These are phyloP conservation scores for Eucommia ulmoides DNA, from an alignment of 257 asterid species.

Conservation along the genomic window DNA sequence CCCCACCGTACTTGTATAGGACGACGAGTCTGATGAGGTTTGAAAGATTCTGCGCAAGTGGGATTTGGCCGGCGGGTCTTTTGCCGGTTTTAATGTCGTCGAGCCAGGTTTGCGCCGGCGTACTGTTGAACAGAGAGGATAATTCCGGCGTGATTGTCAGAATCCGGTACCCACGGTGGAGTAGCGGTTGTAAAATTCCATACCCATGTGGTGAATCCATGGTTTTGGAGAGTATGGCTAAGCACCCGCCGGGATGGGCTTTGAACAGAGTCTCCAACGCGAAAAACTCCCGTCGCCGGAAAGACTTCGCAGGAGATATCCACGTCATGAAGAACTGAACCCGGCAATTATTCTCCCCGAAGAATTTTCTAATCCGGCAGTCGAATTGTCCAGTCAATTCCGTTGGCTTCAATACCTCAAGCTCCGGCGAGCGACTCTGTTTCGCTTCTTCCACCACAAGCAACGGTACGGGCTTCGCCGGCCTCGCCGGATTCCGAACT, in stretches of 20 bases:
- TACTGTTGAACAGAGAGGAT: conserved; percentile 22
- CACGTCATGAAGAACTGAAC: conserved; percentile 49
- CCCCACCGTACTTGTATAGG: conserved; percentile 55
- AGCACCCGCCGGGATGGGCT: conserved; percentile 35
- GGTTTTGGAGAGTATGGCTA: conserved; percentile 38
- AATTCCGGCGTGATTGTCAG: conserved; percentile 31
- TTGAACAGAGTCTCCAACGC: conserved; percentile 42
- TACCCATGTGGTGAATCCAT: conserved; percentile 41
- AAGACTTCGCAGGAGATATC: conserved; percentile 21
- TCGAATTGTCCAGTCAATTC: conserved; percentile 6
- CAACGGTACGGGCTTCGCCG: background rate
- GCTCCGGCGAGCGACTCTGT: background rate
- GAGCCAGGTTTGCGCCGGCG: conserved; percentile 47
- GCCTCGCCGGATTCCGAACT: background rate
- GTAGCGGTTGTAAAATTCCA: conserved; percentile 27
- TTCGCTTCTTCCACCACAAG: background rate
- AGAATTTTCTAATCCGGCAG: conserved; percentile 3
- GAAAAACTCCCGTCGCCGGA: conserved; percentile 30
- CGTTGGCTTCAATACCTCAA: conserved; percentile 8
- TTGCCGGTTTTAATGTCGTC: conserved; percentile 32
- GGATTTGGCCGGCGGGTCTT: conserved; percentile 40
- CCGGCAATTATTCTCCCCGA: conserved; percentile 1
- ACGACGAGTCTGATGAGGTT: conserved; percentile 54
- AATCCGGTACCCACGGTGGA: conserved; percentile 26
- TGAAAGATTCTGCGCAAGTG: conserved; percentile 52